These are phyloP conservation scores for Bifiguratus adelaidae DNA, from an alignment of 192 early-diverging fungal genomes.

Conservation along the genomic window DNA sequence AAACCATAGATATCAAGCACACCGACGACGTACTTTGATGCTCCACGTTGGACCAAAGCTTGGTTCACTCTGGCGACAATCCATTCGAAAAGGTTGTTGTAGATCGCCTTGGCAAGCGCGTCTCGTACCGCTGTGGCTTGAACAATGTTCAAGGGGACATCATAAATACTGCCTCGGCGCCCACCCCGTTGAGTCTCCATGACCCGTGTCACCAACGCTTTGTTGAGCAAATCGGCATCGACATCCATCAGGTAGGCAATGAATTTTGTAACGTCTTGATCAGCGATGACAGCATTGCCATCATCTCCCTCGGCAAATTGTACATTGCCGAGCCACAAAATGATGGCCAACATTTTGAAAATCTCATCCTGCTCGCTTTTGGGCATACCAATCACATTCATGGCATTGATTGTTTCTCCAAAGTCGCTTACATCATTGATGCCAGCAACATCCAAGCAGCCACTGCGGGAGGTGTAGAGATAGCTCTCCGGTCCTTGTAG, in stretches of 20 bases:
- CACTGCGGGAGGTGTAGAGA: slow-evolving; percentile 58
- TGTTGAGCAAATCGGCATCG: slow-evolving; percentile 42
- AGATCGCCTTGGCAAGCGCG: slow-evolving; percentile 89
- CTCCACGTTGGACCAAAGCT: slow-evolving; percentile 59
- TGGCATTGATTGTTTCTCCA: slow-evolving; percentile 78
- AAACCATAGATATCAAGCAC: slow-evolving; percentile 99
- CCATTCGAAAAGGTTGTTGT: slow-evolving; percentile 96
- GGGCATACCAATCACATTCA: slow-evolving; percentile 83
- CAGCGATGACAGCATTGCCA: slow-evolving; percentile 53
- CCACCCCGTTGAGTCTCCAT: slow-evolving; percentile 71
- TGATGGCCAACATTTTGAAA: slow-evolving; percentile 84
- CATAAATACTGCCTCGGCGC: slow-evolving; percentile 57
- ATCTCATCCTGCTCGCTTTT: slow-evolving; percentile 75
- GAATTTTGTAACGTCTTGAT: slow-evolving; percentile 54
- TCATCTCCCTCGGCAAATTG: slow-evolving; percentile 77
- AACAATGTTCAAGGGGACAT: slow-evolving; percentile 81
- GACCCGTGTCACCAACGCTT: slow-evolving; percentile 53
- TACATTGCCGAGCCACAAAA: slow-evolving; percentile 95
- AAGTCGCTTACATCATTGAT: slow-evolving; percentile 89
- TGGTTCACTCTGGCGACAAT: slow-evolving; percentile 89
- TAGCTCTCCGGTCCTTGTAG: slow-evolving; percentile 72
- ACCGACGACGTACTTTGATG: slow-evolving; percentile 65
- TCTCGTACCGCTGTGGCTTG: slow-evolving; percentile 88
- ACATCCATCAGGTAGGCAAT: slow-evolving; percentile 66
- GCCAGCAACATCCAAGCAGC: slow-evolving; percentile 80